These are phyloP conservation scores for Candida xiaguanensis DNA, from an alignment of 805 yeast genomes.

Conservation along the genomic window DNA sequence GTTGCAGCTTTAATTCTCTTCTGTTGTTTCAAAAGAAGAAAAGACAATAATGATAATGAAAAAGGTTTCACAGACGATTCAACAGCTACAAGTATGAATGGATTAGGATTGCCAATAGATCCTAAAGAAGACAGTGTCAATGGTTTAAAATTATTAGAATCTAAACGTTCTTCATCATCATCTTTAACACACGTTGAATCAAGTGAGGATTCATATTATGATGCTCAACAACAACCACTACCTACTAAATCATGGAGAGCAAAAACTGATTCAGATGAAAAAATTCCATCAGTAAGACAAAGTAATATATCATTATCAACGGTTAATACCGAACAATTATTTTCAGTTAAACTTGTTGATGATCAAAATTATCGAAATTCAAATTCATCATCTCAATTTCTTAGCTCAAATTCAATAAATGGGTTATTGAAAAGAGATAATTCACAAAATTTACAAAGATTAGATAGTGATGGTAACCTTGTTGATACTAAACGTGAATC, in stretches of 20 bases:
- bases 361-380: slow-evolving; percentile 39
- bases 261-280: slow-evolving; percentile 28
- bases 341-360: slow-evolving; percentile 74
- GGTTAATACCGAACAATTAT: slow-evolving; percentile 78
- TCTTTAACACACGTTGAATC: slow-evolving; percentile 52
- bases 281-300: slow-evolving; percentile 51
- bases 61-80: slow-evolving; percentile 21
- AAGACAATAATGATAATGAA: slow-evolving; percentile 13
- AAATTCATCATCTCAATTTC: slow-evolving; percentile 21
- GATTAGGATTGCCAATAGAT: slow-evolving; percentile 5
- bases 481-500: slow-evolving; percentile 16
- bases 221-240: slow-evolving; percentile 20
- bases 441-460: slow-evolving; percentile 35
- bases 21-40: slow-evolving; percentile 47
- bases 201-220: slow-evolving; percentile 23
- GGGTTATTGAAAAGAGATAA: slow-evolving; percentile 23
- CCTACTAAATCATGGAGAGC: slow-evolving; percentile 45
- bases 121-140: slow-evolving; percentile 7
- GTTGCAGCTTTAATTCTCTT: slow-evolving; percentile 48
- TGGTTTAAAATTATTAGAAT: background rate
- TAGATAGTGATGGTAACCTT: slow-evolving; percentile 45
- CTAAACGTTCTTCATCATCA: slow-evolving; percentile 31
- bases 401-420: slow-evolving; percentile 23
- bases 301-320: slow-evolving; percentile 75
- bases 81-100: slow-evolving; percentile 12